A percentile compares a stretch with the other conserved stretches of the same genome.
phyloP scores from a whole-genome alignment of 148 eudicot species.

The Rheum nobile region DNA sequence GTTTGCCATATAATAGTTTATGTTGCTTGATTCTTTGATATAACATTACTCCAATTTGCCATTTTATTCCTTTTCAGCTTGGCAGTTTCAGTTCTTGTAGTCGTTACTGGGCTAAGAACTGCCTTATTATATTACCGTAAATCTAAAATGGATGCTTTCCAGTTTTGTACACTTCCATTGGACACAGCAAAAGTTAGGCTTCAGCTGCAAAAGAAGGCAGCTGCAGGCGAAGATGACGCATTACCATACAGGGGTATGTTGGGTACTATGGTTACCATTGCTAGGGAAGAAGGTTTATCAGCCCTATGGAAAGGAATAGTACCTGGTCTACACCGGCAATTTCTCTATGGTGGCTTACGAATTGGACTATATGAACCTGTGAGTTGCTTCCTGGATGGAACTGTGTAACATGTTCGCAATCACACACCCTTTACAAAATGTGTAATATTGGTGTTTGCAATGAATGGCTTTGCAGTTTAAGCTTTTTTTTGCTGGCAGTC shows the following conservation, averaged over 20 bases:
- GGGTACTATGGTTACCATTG: constrained; percentile 49
- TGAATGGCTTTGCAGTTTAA: constrained; percentile 36
- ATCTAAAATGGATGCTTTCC: constrained; percentile 21
- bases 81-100: neutral
- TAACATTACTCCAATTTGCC: neutral
- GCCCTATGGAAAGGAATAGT: constrained; percentile 70
- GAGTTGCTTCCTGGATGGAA: constrained; percentile 12
- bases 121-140: constrained; percentile 1
- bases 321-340: constrained; percentile 64
- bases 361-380: constrained; percentile 64
- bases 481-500: constrained; percentile 44
- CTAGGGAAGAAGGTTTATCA: constrained; percentile 52
- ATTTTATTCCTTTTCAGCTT: neutral
- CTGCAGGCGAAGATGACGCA: constrained; percentile 29
- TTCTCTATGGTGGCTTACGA: constrained; percentile 61
- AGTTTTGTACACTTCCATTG: constrained; percentile 61
- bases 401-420: neutral
- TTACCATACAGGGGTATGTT: constrained; percentile 40
- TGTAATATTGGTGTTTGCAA: neutral
- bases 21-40: neutral
- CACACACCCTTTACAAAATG: neutral
- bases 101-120: neutral
- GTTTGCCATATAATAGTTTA: neutral
- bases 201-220: constrained; percentile 52
- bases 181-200: constrained; percentile 68